Evolutionary conservation across 192 early-diverging fungal species (phyloP).

Genomic region (Backusella westeae): DNA sequence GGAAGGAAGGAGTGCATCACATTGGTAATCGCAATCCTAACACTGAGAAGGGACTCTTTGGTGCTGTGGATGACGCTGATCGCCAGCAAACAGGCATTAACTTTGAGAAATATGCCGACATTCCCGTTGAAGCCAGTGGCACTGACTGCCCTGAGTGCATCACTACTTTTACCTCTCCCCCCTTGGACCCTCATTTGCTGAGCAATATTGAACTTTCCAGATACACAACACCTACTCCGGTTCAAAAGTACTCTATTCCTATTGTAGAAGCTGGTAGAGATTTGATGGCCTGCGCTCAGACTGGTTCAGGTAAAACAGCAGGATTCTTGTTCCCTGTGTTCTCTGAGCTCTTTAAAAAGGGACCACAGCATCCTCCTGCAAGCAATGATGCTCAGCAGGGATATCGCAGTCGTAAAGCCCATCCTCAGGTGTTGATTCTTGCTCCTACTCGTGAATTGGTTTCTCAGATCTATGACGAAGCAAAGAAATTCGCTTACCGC

Average conservation of each 20-base stretch:
- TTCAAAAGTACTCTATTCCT: slow-evolving; percentile 91
- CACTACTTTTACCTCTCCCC: slow-evolving; percentile 52
- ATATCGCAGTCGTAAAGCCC: slow-evolving; percentile 67
- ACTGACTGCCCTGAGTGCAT: slow-evolving; percentile 65
- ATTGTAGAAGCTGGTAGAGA: slow-evolving; percentile 82
- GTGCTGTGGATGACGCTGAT: slow-evolving; percentile 68
- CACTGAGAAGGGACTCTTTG: slow-evolving; percentile 79
- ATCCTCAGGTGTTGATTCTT: slow-evolving; percentile 80
- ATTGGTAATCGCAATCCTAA: slow-evolving; percentile 74
- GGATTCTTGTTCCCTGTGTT: slow-evolving; percentile 98
- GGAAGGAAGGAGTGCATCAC: slow-evolving; percentile 80
- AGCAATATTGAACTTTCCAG: slow-evolving; percentile 87
- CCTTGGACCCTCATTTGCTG: slow-evolving; percentile 83
- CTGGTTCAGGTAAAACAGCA: slow-evolving; percentile 91
- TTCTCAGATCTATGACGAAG: slow-evolving; percentile 93
- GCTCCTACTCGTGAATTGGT: slow-evolving; percentile 97
- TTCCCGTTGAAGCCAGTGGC: slow-evolving; percentile 90
- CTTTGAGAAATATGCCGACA: slow-evolving; percentile 99
- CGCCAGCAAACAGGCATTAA: slow-evolving; percentile 91
- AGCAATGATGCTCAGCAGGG: slow-evolving; percentile 37
- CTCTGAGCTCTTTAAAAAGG: slow-evolving; percentile 85
- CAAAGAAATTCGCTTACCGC: slow-evolving; percentile 81
- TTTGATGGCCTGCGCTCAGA: slow-evolving; percentile 99
- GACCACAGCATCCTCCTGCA: slow-evolving; percentile 49
- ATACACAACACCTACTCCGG: slow-evolving; percentile 94